phyloP scores from a whole-genome alignment of 2,329 filamentous ascomycete species.

The Trichoderma gracile region DNA sequence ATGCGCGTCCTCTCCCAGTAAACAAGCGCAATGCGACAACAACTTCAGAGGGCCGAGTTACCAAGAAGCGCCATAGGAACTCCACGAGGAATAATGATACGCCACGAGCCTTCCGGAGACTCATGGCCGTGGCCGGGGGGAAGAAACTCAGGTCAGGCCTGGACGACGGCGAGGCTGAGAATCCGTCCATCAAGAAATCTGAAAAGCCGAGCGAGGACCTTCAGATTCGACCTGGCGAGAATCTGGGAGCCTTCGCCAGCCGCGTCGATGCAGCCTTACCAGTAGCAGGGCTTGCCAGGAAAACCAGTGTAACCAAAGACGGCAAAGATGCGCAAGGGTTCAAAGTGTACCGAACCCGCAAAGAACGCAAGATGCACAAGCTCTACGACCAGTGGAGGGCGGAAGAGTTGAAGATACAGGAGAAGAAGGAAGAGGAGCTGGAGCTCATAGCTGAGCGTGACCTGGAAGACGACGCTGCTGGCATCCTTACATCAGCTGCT shows the following conservation, averaged over 20 bases:
- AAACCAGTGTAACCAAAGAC: slow-evolving; percentile 51
- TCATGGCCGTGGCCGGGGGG: slow-evolving; percentile 73
- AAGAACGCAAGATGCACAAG: slow-evolving; percentile 80
- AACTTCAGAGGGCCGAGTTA: slow-evolving; percentile 41
- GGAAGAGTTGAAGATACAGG: slow-evolving; percentile 63
- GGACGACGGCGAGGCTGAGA: slow-evolving; percentile 61
- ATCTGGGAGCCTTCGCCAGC: slow-evolving; percentile 75
- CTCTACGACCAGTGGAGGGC: slow-evolving; percentile 76
- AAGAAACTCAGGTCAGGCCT: slow-evolving; percentile 64
- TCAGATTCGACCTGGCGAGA: slow-evolving; percentile 81
- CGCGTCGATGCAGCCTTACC: slow-evolving; percentile 85
- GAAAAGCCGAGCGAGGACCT: slow-evolving; percentile 46
- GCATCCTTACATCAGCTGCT: slow-evolving; percentile 45
- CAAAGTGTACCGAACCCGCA: slow-evolving; percentile 72
- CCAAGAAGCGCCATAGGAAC: slow-evolving; percentile 48
- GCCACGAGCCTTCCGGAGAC: slow-evolving; percentile 79
- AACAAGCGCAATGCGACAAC: slow-evolving; percentile 29
- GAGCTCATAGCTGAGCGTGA: slow-evolving; percentile 65
- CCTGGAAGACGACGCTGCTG: slow-evolving; percentile 57
- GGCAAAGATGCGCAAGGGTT: slow-evolving; percentile 65
- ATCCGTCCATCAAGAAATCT: slow-evolving; percentile 30
- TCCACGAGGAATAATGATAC: slow-evolving; percentile 69
- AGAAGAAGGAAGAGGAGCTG: slow-evolving; percentile 64
- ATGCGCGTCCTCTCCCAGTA: slow-evolving; percentile 53
- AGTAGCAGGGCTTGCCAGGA: slow-evolving; percentile 67